A percentile compares a stretch with the other conserved stretches of the same genome.
Conservation (phyloP, 352 stramenopile genomes). For the Phytopythium boreale region DNA sequence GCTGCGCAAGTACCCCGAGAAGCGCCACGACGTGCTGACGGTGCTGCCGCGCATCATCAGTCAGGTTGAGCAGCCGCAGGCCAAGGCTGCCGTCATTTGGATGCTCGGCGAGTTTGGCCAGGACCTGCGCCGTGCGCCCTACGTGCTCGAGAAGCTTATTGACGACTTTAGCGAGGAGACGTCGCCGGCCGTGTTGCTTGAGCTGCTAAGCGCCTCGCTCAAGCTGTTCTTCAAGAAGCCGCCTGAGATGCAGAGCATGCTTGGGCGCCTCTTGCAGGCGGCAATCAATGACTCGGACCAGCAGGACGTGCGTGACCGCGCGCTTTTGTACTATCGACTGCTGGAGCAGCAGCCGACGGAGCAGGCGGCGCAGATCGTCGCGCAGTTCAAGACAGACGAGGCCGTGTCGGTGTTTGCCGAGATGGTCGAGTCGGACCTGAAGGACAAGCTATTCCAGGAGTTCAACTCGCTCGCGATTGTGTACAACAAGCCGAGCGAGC, state of each 20-base stretch:
- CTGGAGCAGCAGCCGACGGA: conserved; percentile 91
- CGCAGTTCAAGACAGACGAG: conserved; percentile 67
- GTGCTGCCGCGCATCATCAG: conserved; percentile 74
- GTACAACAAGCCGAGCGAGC: conserved; percentile 95
- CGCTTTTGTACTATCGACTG: conserved; percentile 97
- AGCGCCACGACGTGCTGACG: conserved; percentile 90
- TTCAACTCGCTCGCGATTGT: conserved; percentile 98
- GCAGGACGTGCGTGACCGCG: conserved; percentile 96
- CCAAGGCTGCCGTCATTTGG: conserved; percentile 95
- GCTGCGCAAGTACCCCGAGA: conserved; percentile 94
- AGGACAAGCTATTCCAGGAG: conserved; percentile 91
- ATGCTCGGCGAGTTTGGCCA: conserved; percentile 97
- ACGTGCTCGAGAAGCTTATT: conserved; percentile 96
- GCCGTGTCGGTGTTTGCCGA: conserved; percentile 86
- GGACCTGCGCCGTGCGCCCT: conserved; percentile 90
- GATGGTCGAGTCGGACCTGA: conserved; percentile 79
- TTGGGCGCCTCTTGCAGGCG: conserved; percentile 92
- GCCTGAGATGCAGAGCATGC: conserved; percentile 97
- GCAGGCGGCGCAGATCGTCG: conserved; percentile 88
- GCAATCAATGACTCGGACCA: conserved; percentile 95
- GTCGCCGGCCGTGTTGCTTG: conserved; percentile 88
- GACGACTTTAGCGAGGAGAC: conserved; percentile 92
- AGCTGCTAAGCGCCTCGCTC: conserved; percentile 94
- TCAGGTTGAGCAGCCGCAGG: conserved; percentile 69
- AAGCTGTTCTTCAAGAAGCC: conserved; percentile 99